Evolutionary conservation across 2,329 filamentous ascomycete species (phyloP), one percentile per base, ranked within the genome.

Genomic region (Cytospora piceae): DNA sequence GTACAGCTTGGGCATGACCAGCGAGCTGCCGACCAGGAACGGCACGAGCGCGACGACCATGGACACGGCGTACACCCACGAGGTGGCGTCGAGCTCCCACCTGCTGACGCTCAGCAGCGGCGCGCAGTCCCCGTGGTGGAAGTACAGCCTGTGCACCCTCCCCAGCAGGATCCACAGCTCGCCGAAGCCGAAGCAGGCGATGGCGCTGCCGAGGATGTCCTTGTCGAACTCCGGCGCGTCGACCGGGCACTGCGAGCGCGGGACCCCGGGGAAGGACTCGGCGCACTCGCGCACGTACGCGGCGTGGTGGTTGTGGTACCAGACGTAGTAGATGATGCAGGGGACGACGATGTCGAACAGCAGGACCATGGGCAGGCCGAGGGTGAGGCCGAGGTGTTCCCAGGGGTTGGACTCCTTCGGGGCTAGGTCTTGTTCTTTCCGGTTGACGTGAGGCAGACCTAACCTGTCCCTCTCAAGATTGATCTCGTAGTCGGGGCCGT

Each of bases 181-280:
- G 63, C 74, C 78, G 76, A 76, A 75, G 75, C 74, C 78, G 72
- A 75, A 74, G 64, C 75, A 80, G 49, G 82, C 91, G 51, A 75
- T 92, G 63, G 86, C 86, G 1, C 86, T 90, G 65, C 80, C 94
- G 74, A 92, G 90, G 81, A 92, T 66, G 56, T 61, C 58, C 24
- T 51, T 56, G 59, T 67, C 49, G 56, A 63, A 67, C 32, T 59
- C 49, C 22, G 66, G 49, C 11, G 59, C 24, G n/a, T 22, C 55
- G 24, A 56, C 27, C 4, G 66, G 63, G 22, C 63, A 64, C 37
- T n/a, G 51, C 11, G 39, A n/a, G 15, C 20, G 39, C 6, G 61
- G 61, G 58, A 31, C 37, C 34, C 49, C 58, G 49, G 29, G 55
- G 29, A 29, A 53, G 14, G 20, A 1, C 42, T 27, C 49, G 4